Evolutionary conservation across 371 early-diverging fungal species (phyloP).

Genomic region (Mucor piriformis): DNA sequence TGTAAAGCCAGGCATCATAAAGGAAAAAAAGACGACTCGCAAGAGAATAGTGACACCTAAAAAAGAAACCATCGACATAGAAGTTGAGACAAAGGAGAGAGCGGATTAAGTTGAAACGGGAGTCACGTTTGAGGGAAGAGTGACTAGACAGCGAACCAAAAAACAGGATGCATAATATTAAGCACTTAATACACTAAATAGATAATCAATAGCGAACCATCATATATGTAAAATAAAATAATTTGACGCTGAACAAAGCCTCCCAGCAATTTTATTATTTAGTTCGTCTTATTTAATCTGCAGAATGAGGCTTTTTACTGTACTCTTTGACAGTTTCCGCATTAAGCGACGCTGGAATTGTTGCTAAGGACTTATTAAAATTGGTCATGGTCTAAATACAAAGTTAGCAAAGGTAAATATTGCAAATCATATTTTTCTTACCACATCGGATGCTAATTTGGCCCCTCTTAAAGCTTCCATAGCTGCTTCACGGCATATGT

Average conservation of each 20-base stretch:
- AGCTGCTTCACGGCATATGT: conserved; percentile 96
- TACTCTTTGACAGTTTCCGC: conserved; percentile 16
- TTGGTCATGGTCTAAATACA: conserved; percentile 18
- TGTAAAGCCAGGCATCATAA: neutral
- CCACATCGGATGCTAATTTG: conserved; percentile 47
- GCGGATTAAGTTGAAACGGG: neutral
- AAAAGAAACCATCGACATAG: neutral
- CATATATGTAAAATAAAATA: neutral
- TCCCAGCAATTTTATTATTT: too few relatives aligned
- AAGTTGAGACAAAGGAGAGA: neutral
- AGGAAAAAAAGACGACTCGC: neutral
- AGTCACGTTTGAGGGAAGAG: neutral
- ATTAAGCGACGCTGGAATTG: conserved; percentile 26
- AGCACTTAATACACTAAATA: too few relatives aligned
- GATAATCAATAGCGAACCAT: too few relatives aligned
- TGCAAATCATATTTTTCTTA: conserved; percentile 11
- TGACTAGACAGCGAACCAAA: conserved; percentile 3
- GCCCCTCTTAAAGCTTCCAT: conserved; percentile 76
- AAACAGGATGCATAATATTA: neutral
- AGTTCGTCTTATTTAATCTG: too few relatives aligned
- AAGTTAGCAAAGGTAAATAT: neutral
- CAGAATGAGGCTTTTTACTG: conserved; percentile 22
- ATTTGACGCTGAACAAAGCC: too few relatives aligned
- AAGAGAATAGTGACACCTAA: neutral
- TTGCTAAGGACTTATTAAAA: conserved; percentile 18